These are phyloP conservation scores for Annona squamosa DNA, from an alignment of 164 flowering plant species.

Conservation along the genomic window DNA sequence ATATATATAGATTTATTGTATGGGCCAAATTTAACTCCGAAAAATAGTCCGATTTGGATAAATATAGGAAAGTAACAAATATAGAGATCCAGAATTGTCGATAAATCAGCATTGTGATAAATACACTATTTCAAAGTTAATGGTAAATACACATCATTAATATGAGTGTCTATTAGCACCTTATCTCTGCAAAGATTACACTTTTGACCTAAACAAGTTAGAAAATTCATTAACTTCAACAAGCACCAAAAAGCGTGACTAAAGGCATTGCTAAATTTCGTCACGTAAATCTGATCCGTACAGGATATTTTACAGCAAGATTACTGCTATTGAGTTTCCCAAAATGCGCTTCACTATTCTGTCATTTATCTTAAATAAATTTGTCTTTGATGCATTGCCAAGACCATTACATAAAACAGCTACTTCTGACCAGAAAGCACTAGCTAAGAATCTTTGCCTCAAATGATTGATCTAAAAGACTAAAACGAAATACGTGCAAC, in stretches of 20 bases:
- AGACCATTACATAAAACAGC: too few relatives aligned
- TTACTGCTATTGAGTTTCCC: not conserved
- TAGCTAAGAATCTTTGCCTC: too few relatives aligned
- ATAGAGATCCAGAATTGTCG: not conserved
- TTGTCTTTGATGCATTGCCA: not conserved
- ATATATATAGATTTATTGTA: not conserved
- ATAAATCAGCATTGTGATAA: not conserved
- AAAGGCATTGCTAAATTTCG: not conserved
- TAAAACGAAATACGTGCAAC: too few relatives aligned
- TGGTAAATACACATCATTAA: not conserved
- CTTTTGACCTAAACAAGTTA: not conserved
- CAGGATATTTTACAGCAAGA: not conserved
- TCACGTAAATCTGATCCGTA: not conserved
- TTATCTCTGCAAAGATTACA: not conserved
- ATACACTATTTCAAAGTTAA: too few relatives aligned
- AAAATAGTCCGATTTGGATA: not conserved
- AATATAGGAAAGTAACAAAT: too few relatives aligned
- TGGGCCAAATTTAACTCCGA: not conserved
- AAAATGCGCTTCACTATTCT: not conserved
- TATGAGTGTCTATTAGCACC: not conserved
- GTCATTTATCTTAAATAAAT: not conserved
- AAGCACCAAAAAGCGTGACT: not conserved
- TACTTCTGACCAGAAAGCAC: too few relatives aligned
- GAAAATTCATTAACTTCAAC: not conserved
- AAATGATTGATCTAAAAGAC: too few relatives aligned